Base-by-base conservation (phyloP, 1,284 basidiomycete species). In the Rhodotorula sp. region DNA sequence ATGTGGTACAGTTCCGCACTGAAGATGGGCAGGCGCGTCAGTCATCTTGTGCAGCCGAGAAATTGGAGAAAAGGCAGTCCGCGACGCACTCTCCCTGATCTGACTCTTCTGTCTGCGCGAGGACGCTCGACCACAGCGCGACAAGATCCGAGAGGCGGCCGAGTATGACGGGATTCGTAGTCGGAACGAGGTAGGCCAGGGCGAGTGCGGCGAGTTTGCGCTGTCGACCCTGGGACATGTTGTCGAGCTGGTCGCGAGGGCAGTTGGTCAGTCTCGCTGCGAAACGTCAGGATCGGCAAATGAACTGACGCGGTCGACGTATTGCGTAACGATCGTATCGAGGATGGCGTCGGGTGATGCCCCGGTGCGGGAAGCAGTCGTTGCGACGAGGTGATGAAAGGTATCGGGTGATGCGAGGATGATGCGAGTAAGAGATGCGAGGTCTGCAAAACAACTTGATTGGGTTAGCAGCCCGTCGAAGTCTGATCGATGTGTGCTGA, bases 121-220 rank as follows among this genome's bases (percentile, higher is more conserved):
- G 49, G 0, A 76, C 78, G 29, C 75, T 75, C 26, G 68, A 68
- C 76, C 76, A 78, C 23, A 72, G 59, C 16, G 68, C 58, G 43
- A 79, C 71, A 54, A 79, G 61, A n/a, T 78, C 75, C 4, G 69
- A 54, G 12, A 79, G 59, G 1, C 65, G 64, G 5, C 64, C 49
- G 18, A 79, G 70, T 0, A 78, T 58, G 46, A 68, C 61, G 0
- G 74, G 62, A 34, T 67, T 72, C 0, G 67, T 70, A 0, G 77
- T 75, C 15, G 70, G 60, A 7, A 72, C 62, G 34, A 76, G 69
- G 48, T 68, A 62, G 1, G 76, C 64, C n/a, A 79, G 60, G 3
- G 75, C 78, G n/a, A 79, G 66, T 7, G 78, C 78, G 26, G 71
- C 68, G 26, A 79, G 62, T 62, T 79, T 79, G 59, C 78, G 75